Evolutionary conservation across 805 yeast species (phyloP).

Genomic region (Monosporozyma yasuniensis): DNA sequence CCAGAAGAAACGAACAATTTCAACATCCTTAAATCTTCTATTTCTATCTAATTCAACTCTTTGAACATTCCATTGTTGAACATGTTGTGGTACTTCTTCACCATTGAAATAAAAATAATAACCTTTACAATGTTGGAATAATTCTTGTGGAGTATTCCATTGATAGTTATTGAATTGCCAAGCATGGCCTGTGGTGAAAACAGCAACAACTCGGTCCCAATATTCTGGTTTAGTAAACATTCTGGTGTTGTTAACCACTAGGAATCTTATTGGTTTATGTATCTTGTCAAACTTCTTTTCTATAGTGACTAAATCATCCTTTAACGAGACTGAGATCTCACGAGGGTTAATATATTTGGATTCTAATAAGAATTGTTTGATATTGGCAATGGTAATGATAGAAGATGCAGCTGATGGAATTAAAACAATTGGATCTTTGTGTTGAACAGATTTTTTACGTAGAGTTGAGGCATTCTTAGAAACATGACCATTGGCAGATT

Average conservation of each 20-base stretch:
- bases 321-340: constrained; percentile 30
- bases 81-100: constrained; percentile 66
- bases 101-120: constrained; percentile 68
- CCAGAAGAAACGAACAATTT: constrained; percentile 82
- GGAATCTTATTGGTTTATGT: constrained; percentile 25
- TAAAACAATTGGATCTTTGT: constrained; percentile 59
- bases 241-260: constrained; percentile 84
- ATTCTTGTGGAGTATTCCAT: constrained; percentile 66
- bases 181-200: constrained; percentile 91
- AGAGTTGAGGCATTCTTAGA: constrained; percentile 11
- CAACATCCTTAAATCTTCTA: constrained; percentile 80
- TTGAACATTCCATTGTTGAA: constrained; percentile 84
- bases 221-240: constrained; percentile 87
- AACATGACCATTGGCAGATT: constrained; percentile 15
- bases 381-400: constrained; percentile 53
- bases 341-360: constrained; percentile 54
- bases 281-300: constrained; percentile 28
- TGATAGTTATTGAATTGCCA: constrained; percentile 94
- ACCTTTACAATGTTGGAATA: constrained; percentile 81
- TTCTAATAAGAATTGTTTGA: constrained; percentile 60
- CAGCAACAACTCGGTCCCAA: constrained; percentile 95
- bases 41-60: constrained; percentile 69
- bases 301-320: constrained; percentile 24
- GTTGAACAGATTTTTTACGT: constrained; percentile 1
- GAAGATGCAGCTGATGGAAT: constrained; percentile 77